Percentiles rank a stretch among this genome's conserved stretches.
These are phyloP conservation scores for Phytophthora nicotianae DNA, from an alignment of 352 stramenopile genomes.

Conservation along the genomic window DNA sequence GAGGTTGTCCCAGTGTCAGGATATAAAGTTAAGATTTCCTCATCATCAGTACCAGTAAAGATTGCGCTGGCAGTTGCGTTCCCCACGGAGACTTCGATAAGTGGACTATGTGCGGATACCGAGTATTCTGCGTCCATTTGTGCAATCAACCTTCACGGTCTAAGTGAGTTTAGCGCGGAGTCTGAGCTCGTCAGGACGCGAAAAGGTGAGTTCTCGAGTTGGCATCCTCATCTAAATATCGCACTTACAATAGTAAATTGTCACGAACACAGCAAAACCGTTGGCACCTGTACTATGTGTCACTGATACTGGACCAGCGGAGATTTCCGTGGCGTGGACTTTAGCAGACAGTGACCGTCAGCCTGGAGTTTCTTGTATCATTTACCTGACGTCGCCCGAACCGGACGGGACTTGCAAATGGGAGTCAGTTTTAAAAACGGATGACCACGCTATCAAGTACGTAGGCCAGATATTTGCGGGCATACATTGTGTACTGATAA, in stretches of 20 bases:
- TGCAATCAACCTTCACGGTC: conserved; percentile 61
- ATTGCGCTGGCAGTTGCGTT: conserved; percentile 39
- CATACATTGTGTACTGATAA: not conserved
- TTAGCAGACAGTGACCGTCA: conserved; percentile 18
- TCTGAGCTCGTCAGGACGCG: conserved; percentile 40
- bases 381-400: conserved; percentile 31
- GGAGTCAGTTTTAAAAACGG: conserved; percentile 22
- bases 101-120: conserved; percentile 41
- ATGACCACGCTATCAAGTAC: conserved; percentile 22
- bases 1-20: conserved; percentile 65
- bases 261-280: conserved; percentile 19
- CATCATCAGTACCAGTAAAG: conserved; percentile 1
- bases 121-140: conserved; percentile 54
- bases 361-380: conserved; percentile 18
- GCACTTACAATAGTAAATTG: no score
- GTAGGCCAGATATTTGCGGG: not conserved
- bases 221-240: not conserved
- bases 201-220: conserved; percentile 27
- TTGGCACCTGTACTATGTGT: conserved; percentile 15
- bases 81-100: conserved; percentile 33
- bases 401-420: conserved; percentile 27
- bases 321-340: conserved; percentile 27
- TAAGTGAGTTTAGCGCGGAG: conserved; percentile 51
- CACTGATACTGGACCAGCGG: conserved; percentile 7
- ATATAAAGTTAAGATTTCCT: conserved; percentile 61